phyloP scores from a whole-genome alignment of 1,139 yeast genomes.

The Taiozyma sp. region DNA sequence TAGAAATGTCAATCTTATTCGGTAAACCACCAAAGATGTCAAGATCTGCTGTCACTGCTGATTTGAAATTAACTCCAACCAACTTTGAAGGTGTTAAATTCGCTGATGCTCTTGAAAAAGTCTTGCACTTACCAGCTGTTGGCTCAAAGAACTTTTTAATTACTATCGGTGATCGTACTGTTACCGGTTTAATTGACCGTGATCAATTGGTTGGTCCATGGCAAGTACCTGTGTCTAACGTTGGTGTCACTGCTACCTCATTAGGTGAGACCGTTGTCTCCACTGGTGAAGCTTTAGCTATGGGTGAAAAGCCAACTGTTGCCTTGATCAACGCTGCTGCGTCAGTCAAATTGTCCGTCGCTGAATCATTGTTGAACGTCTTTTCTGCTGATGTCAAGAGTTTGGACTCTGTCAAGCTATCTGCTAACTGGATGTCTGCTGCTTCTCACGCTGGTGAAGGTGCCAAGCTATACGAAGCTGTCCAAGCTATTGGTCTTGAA shows the following conservation, averaged over 20 bases:
- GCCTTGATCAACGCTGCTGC: slow-evolving; percentile 92
- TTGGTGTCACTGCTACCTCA: slow-evolving; percentile 92
- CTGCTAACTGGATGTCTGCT: slow-evolving; percentile 99
- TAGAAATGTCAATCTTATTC: slow-evolving; percentile 94
- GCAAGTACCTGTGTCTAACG: slow-evolving; percentile 99
- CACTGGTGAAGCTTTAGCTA: slow-evolving; percentile 95
- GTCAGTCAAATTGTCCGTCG: slow-evolving; percentile 95
- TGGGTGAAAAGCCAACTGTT: slow-evolving; percentile 94
- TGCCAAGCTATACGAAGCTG: slow-evolving; percentile 91
- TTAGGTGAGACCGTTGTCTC: slow-evolving; percentile 64
- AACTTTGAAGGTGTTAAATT: slow-evolving; percentile 35
- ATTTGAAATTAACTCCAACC: slow-evolving; percentile 52
- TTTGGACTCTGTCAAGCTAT: slow-evolving; percentile 72
- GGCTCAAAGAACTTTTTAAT: slow-evolving; percentile 94
- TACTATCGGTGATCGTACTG: slow-evolving; percentile 96
- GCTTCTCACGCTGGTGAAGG: slow-evolving; percentile 97
- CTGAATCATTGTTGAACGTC: slow-evolving; percentile 86
- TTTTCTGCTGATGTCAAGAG: slow-evolving; percentile 86
- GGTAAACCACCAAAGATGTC: slow-evolving; percentile 98
- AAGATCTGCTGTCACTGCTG: slow-evolving; percentile 65
- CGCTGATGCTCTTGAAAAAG: slow-evolving; percentile 74
- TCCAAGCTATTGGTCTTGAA: slow-evolving; percentile 92
- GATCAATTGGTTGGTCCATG: slow-evolving; percentile 99
- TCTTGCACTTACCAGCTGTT: slow-evolving; percentile 86
- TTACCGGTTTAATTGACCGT: slow-evolving; percentile 94